Conservation (phyloP, 2,329 filamentous ascomycete species). For the Sporothrix schenckii region DNA sequence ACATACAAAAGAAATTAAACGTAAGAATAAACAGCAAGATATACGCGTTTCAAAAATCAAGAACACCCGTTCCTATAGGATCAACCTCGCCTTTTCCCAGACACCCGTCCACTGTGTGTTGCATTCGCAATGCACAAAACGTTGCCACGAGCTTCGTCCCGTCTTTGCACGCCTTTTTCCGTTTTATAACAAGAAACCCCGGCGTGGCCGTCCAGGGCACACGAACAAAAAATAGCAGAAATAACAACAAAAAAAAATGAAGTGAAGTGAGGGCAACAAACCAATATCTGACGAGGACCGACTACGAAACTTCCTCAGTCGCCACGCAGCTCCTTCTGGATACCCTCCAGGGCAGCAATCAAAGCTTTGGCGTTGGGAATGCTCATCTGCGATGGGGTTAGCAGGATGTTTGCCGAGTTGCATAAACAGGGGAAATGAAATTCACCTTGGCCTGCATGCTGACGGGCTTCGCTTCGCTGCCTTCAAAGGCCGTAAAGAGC, state of each 20-base stretch:
- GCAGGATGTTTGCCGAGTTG: background rate
- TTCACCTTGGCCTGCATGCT: constrained; percentile 65
- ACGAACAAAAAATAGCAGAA: background rate
- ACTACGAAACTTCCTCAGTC: constrained; percentile 34
- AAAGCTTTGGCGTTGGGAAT: constrained; percentile 57
- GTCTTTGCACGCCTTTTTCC: background rate
- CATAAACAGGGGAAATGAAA: constrained; percentile 24
- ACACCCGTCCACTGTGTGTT: constrained; percentile 9
- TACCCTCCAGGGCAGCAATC: constrained; percentile 52
- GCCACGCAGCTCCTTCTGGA: constrained; percentile 54
- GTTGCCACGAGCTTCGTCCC: background rate
- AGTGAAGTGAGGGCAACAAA: background rate
- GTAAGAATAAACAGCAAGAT: background rate
- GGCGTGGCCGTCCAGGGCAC: background rate
- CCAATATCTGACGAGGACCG: background rate
- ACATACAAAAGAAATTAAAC: background rate
- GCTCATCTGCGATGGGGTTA: constrained; percentile 51
- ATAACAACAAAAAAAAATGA: background rate
- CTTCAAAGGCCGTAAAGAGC: constrained; percentile 66
- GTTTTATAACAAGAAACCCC: background rate
- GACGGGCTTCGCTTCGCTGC: constrained; percentile 56
- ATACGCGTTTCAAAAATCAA: constrained; percentile 6
- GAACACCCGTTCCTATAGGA: constrained; percentile 18
- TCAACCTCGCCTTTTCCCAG: constrained; percentile 15
- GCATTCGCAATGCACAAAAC: background rate